Conservation (phyloP, 1,284 basidiomycete genomes). For the Phylloporus sp. region DNA sequence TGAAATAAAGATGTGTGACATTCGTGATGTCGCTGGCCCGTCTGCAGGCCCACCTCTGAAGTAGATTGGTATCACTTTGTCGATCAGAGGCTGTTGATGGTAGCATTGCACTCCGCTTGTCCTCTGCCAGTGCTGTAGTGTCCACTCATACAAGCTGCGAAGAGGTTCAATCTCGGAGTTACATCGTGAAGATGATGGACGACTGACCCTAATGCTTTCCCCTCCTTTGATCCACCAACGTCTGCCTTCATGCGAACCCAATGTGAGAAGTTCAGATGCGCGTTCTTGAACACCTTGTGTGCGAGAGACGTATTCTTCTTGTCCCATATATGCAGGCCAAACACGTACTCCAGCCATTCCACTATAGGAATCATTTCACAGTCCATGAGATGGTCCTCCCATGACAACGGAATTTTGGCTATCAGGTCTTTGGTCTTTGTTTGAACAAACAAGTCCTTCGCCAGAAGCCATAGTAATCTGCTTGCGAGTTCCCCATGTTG, state of each 20-base stretch:
- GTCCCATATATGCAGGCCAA: constrained; percentile 8
- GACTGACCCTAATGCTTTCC: constrained; percentile 2
- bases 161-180: neutral
- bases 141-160: constrained; percentile 9
- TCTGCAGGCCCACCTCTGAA: neutral
- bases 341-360: constrained; percentile 15
- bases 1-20: constrained; percentile 17
- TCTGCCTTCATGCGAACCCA: constrained; percentile 14
- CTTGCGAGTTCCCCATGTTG: constrained; percentile 10
- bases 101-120: no score
- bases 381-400: constrained; percentile 1
- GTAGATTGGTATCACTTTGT: no score
- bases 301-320: neutral
- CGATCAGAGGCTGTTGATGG: no score
- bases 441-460: constrained; percentile 19
- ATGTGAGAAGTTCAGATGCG: constrained; percentile 20
- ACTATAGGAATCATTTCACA: constrained; percentile 10
- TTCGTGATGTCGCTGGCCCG: neutral
- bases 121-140: no score
- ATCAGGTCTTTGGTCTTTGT: no score
- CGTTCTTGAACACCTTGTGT: constrained; percentile 5
- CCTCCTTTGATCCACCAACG: neutral
- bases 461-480: constrained; percentile 15
- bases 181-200: neutral
- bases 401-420: neutral